Conservation (phyloP, 1,139 yeast species). For the Pichia sp. region DNA sequence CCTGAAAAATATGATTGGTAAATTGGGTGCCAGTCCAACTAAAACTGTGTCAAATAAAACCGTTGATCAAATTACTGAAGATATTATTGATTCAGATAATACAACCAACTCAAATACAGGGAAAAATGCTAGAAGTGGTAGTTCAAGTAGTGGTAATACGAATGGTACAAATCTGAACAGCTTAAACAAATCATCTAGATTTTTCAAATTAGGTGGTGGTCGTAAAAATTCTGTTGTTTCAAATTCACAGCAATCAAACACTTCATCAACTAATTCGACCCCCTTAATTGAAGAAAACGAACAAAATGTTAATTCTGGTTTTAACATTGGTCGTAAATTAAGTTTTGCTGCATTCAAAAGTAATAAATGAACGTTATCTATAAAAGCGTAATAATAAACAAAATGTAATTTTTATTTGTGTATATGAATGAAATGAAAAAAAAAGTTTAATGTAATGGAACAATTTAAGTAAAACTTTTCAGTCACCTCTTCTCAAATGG, state of each 20-base stretch:
- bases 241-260: conserved; percentile 4
- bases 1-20: conserved; percentile 24
- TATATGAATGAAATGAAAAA: background rate
- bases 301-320: conserved; percentile 1
- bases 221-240: conserved; percentile 11
- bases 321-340: conserved; percentile 11
- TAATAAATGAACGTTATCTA: too few relatives aligned
- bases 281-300: background rate
- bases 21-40: conserved; percentile 28
- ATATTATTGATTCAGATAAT: background rate
- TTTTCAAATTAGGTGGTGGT: conserved; percentile 20
- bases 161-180: background rate
- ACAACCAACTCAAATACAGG: background rate
- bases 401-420: too few relatives aligned
- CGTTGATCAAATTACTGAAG: background rate
- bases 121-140: background rate
- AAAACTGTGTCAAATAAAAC: conserved; percentile 21
- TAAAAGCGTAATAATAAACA: too few relatives aligned
- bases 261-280: background rate
- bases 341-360: conserved; percentile 16
- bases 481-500: too few relatives aligned
- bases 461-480: conserved; percentile 31
- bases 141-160: background rate
- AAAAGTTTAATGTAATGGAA: background rate
- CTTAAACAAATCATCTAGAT: conserved; percentile 13